Evolutionary conservation across 805 yeast species (phyloP).

Genomic region (Blastobotrys muscicola): DNA sequence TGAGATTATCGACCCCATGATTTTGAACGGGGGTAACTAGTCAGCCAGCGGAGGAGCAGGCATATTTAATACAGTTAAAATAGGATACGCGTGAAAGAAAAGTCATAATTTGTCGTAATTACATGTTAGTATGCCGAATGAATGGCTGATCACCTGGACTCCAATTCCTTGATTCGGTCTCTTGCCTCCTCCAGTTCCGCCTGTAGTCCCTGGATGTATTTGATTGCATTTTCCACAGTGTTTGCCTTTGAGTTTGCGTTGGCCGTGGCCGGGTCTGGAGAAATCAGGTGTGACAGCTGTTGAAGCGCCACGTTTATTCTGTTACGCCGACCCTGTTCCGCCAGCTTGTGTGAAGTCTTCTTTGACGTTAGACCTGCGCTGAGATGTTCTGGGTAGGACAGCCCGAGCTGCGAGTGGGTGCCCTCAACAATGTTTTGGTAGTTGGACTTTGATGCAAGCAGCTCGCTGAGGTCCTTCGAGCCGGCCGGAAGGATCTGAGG

Average conservation of each 20-base stretch:
- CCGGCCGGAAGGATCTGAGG: constrained; percentile 8
- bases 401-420: constrained; percentile 32
- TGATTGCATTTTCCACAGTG: constrained; percentile 82
- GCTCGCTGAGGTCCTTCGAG: constrained; percentile 12
- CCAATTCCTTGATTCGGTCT: constrained; percentile 8
- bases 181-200: constrained; percentile 26
- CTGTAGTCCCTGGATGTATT: constrained; percentile 47
- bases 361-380: constrained; percentile 35
- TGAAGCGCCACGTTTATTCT: constrained; percentile 81
- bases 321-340: constrained; percentile 94
- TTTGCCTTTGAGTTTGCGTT: constrained; percentile 77
- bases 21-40: background rate
- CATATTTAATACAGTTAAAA: too few species aligned
- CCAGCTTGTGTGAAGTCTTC: constrained; percentile 74
- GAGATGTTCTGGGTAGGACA: constrained; percentile 33
- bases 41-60: background rate
- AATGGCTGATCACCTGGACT: background rate
- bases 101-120: too few species aligned
- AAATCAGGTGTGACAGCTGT: constrained; percentile 61
- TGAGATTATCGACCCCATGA: constrained; percentile 7
- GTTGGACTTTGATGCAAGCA: constrained; percentile 33
- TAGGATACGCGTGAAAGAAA: too few species aligned
- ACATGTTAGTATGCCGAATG: too few species aligned
- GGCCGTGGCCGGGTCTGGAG: constrained; percentile 39
- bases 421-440: constrained; percentile 36